Evolutionary conservation across 352 stramenopile species (phyloP), one percentile per base, ranked within the genome.

Genomic region (Phytophthora aleatoria): DNA sequence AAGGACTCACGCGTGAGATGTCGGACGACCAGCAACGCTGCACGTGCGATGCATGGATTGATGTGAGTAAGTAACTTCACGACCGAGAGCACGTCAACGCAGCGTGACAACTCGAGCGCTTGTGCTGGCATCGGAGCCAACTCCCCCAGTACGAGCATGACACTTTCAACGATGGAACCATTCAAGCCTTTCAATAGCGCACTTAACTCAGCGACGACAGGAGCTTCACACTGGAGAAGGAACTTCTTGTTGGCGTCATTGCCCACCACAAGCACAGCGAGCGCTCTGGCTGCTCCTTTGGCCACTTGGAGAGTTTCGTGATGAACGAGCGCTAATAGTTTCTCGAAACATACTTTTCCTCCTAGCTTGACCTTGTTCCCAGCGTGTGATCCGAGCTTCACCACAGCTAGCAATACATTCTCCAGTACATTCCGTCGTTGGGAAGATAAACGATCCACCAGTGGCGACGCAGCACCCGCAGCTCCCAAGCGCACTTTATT

Each of bases 291-390:
- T 0, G 83, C 81, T 13, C 82, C 72, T 53, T 91, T 92, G 1
- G 81, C 77, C 13, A 94, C 82, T n/a, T 60, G 59, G 3, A 91
- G 51, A 33, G 87, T 74, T 6, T 87, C 78, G 51, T 94, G 79
- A 48, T 91, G 77, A 28, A 89, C 66, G 2, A 94, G 72, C 9
- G 74, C 31, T 0, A 94, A 57, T 8, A 94, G 53, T 44, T 90
- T 89, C 28, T 91, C 83, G 41, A 94, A 91, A 42, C 80, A 87
- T 9, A 92, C 66, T 13, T 88, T 90, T 3, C 75, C 81, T 4
- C 85, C 83, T 16, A 92, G 74, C 35, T 91, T 91, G 50, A 92
- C 81, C 53, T 92, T 90, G 64, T 94, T 94, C 13, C 85, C 85
- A 5, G 80, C 76, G 42, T 91, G 81, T 16, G 69, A 84, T 3